phyloP scores from a whole-genome alignment of 371 early-diverging fungal genomes.

The Mortierella sp. region DNA sequence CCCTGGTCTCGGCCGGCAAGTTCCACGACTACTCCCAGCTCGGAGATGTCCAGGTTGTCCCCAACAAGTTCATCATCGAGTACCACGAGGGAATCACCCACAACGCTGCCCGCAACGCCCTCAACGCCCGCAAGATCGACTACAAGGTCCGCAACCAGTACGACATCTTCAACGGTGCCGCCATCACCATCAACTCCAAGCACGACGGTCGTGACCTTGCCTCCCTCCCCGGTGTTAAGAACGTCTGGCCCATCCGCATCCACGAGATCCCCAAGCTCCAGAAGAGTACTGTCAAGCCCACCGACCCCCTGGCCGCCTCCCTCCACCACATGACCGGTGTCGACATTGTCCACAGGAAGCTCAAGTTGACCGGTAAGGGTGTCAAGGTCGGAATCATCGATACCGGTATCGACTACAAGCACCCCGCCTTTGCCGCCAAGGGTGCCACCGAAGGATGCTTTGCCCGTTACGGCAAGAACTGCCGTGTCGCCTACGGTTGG shows the following conservation, averaged over 20 bases:
- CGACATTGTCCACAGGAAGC: conserved; percentile 60
- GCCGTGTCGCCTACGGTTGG: conserved; percentile 58
- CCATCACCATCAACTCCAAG: conserved; percentile 42
- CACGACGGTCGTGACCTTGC: conserved; percentile 39
- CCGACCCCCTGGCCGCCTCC: conserved; percentile 23
- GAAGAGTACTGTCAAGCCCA: conserved; percentile 30
- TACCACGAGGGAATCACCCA: conserved; percentile 34
- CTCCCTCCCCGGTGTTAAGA: conserved; percentile 50
- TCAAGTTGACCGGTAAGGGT: conserved; percentile 70
- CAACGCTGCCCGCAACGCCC: conserved; percentile 29
- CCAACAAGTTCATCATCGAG: conserved; percentile 42
- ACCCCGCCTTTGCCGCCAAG: conserved; percentile 63
- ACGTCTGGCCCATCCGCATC: conserved; percentile 53
- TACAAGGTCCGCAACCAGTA: conserved; percentile 49
- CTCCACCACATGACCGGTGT: conserved; percentile 74
- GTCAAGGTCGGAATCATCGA: conserved; percentile 80
- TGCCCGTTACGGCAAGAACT: conserved; percentile 53
- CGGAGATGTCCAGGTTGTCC: conserved; percentile 17
- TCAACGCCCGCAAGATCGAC: conserved; percentile 36
- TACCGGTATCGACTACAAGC: conserved; percentile 71
- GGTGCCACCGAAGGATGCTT: conserved; percentile 58
- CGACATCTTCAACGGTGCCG: conserved; percentile 52
- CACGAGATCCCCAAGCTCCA: conserved; percentile 32
- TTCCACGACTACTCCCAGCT: conserved; percentile 18
- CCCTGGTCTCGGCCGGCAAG: conserved; percentile 51